phyloP scores from a whole-genome alignment of 2,329 filamentous ascomycete genomes.

The Colletotrichum cordylinicola region DNA sequence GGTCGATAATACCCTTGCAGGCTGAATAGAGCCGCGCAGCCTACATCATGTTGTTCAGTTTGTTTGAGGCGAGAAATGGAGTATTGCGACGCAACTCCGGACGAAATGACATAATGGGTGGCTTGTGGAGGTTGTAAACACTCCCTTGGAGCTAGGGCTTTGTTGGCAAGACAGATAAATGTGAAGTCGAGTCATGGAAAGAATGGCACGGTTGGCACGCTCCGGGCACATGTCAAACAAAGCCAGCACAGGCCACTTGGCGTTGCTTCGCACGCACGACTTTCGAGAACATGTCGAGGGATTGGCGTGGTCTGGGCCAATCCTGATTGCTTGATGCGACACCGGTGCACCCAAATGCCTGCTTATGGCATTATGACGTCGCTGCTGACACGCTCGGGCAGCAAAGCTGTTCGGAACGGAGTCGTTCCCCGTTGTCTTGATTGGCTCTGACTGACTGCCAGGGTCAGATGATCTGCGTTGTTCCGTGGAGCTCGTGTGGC shows the following conservation, averaged over 20 bases:
- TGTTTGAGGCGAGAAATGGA: background rate
- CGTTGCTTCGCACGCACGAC: background rate
- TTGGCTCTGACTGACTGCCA: background rate
- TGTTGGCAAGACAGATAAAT: background rate
- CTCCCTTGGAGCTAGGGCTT: background rate
- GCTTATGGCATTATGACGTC: conserved; percentile 18
- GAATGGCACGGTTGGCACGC: background rate
- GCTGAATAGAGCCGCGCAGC: background rate
- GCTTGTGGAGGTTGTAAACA: background rate
- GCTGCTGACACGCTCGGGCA: background rate
- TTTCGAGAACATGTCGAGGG: background rate
- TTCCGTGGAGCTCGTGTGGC: conserved; percentile 5
- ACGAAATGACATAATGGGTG: conserved; percentile 13
- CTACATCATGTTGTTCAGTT: background rate
- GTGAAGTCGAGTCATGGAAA: conserved; percentile 4
- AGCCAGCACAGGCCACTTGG: background rate
- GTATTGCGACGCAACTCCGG: background rate
- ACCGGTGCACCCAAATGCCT: background rate
- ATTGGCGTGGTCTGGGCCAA: background rate
- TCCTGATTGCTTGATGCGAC: background rate
- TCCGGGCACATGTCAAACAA: conserved; percentile 7
- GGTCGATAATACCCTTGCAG: conserved; percentile 5
- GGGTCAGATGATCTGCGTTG: conserved; percentile 19
- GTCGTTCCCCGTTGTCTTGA: background rate
- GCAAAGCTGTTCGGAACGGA: background rate